Conservation (phyloP, 805 yeast genomes). For the Ogataea haglerorum region DNA sequence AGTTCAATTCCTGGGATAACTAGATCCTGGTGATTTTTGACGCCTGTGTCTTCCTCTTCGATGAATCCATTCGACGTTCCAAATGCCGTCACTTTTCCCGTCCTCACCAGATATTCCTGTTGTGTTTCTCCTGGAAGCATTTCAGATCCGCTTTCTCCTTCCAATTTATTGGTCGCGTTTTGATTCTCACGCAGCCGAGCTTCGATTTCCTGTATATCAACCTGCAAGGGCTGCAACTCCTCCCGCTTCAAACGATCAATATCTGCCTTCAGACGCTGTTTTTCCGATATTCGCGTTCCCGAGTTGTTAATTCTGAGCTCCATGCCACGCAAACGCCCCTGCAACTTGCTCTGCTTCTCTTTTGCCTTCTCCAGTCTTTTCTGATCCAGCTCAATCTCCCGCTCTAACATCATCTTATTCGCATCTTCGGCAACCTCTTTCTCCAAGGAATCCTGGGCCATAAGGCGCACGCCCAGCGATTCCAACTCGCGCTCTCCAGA, state of each 20-base stretch:
- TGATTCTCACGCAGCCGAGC: conserved; percentile 34
- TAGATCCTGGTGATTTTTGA: conserved; percentile 39
- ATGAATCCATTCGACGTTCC: conserved; percentile 64
- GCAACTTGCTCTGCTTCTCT: conserved; percentile 42
- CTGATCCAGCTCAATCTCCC: conserved; percentile 69
- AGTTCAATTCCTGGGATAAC: conserved; percentile 47
- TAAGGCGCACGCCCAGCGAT: conserved; percentile 52
- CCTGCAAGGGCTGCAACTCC: conserved; percentile 51
- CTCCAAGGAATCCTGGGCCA: conserved; percentile 82
- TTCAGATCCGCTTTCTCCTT: conserved; percentile 25
- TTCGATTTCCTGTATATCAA: conserved; percentile 63
- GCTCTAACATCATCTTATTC: conserved; percentile 51
- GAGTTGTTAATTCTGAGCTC: conserved; percentile 48
- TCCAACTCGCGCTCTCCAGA: conserved; percentile 25
- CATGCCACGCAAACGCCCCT: conserved; percentile 44
- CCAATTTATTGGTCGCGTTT: conserved; percentile 4
- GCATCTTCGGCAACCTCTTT: conserved; percentile 68
- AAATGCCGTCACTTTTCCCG: conserved; percentile 93
- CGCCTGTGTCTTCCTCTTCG: conserved; percentile 34
- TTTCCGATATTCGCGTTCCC: conserved; percentile 61
- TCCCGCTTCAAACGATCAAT: conserved; percentile 45
- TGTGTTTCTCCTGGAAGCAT: conserved; percentile 70
- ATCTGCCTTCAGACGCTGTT: conserved; percentile 51
- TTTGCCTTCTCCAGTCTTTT: conserved; percentile 70
- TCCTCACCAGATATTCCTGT: conserved; percentile 76